A percentile compares a stretch with the other conserved stretches of the same genome.
Conservation (phyloP, 176 grass and related monocot genomes). For the Oryza brachyantha region DNA sequence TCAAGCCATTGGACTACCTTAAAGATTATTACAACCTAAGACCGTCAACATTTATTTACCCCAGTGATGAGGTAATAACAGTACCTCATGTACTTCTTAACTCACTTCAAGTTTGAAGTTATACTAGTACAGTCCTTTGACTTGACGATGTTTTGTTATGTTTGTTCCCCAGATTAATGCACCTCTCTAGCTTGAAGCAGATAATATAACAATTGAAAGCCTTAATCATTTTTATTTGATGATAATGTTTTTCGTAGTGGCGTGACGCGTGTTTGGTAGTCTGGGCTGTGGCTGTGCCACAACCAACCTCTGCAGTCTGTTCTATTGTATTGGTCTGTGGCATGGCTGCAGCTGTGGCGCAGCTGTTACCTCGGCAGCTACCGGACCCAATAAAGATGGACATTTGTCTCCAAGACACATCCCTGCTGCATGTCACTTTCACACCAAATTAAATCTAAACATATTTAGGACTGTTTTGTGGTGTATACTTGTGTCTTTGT, state of each 20-base stretch:
- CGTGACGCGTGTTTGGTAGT: too few relatives aligned
- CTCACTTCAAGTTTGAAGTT: conserved; percentile 1
- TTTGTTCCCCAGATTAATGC: conserved; percentile 1
- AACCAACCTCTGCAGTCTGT: too few relatives aligned
- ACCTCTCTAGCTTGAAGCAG: not conserved
- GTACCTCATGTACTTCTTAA: not conserved
- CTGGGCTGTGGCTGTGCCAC: too few relatives aligned
- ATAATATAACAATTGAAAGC: conserved; percentile 21
- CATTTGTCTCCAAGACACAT: not conserved
- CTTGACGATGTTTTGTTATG: conserved; percentile 18
- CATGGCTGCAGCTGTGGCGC: too few relatives aligned
- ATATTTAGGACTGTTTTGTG: not conserved
- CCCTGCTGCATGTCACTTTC: conserved; percentile 11
- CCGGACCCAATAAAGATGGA: not conserved
- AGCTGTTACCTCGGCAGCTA: too few relatives aligned
- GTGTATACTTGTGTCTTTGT: not conserved
- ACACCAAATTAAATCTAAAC: not conserved
- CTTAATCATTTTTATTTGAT: not conserved
- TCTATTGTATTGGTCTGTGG: too few relatives aligned
- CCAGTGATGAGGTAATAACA: conserved; percentile 73
- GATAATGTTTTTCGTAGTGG: conserved; percentile 9
- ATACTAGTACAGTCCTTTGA: not conserved
- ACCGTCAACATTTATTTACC: conserved; percentile 90
- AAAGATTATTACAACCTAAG: conserved; percentile 96
- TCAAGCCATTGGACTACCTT: conserved; percentile 88